Evolutionary conservation across 352 stramenopile species (phyloP).

Genomic region (Elongisporangium senticosum): DNA sequence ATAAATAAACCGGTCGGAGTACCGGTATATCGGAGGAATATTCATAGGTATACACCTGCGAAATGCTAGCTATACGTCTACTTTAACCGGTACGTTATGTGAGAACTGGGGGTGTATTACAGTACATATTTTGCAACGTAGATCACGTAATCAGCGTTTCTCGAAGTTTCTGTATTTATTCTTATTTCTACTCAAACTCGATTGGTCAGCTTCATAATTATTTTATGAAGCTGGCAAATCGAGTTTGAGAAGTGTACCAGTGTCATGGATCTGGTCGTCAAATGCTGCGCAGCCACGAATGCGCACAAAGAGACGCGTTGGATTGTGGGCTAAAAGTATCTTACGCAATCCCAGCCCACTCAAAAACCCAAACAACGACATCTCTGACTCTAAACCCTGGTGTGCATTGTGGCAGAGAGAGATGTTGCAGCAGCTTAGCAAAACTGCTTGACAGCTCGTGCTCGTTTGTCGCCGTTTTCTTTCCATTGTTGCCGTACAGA

Average conservation of each 20-base stretch:
- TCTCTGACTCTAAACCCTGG: too few species aligned
- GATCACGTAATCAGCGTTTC: neutral
- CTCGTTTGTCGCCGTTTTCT: neutral
- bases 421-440: too few species aligned
- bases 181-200: neutral
- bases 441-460: too few species aligned
- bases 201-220: neutral
- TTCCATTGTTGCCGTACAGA: neutral
- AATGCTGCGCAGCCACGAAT: neutral
- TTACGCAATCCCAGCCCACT: too few species aligned
- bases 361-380: too few species aligned
- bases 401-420: too few species aligned
- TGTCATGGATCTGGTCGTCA: neutral
- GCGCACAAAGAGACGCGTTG: neutral
- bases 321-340: neutral
- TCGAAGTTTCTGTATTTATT: neutral
- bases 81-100: neutral
- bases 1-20: neutral
- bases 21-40: neutral
- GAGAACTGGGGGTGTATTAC: too few species aligned
- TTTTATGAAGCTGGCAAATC: neutral
- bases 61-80: neutral
- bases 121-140: too few species aligned
- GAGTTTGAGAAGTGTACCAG: neutral
- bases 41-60: too few species aligned